A percentile compares a stretch with the other conserved stretches of the same genome.
Evolutionary conservation across 805 yeast species (phyloP).

Genomic region (Pichia kluyveri): DNA sequence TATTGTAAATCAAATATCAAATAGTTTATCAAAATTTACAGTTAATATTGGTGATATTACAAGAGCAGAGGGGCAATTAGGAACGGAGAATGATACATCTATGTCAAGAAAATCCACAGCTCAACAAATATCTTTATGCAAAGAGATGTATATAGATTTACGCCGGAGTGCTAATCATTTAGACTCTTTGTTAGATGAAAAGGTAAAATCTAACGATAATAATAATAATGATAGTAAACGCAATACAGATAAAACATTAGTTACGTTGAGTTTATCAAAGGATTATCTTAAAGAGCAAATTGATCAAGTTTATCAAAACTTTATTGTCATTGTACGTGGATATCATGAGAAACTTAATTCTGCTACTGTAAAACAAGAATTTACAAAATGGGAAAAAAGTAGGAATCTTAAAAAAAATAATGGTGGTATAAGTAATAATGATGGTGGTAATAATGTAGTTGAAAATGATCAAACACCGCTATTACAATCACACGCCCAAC

Average conservation of each 20-base stretch:
- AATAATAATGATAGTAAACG: not conserved
- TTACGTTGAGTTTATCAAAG: not conserved
- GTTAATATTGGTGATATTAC: not conserved
- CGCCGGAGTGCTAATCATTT: not conserved
- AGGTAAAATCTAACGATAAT: not conserved
- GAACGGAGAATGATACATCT: not conserved
- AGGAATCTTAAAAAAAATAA: not conserved
- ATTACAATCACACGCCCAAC: conserved; percentile 12
- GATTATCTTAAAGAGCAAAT: conserved; percentile 33
- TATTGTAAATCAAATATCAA: not conserved
- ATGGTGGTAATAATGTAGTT: not conserved
- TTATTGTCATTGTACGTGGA: conserved; percentile 31
- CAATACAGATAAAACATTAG: not conserved
- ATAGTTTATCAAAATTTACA: not conserved
- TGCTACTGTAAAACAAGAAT: conserved; percentile 26
- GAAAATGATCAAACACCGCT: conserved; percentile 2
- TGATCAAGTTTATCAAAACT: conserved; percentile 39
- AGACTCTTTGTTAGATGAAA: not conserved
- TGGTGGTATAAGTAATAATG: not conserved
- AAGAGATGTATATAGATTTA: not conserved
- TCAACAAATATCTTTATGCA: not conserved
- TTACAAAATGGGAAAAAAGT: conserved; percentile 3
- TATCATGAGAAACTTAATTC: conserved; percentile 43
- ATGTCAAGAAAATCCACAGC: not conserved
- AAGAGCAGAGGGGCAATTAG: not conserved